phyloP scores from a whole-genome alignment of 2,329 filamentous ascomycete genomes.

The Septoria linicola region DNA sequence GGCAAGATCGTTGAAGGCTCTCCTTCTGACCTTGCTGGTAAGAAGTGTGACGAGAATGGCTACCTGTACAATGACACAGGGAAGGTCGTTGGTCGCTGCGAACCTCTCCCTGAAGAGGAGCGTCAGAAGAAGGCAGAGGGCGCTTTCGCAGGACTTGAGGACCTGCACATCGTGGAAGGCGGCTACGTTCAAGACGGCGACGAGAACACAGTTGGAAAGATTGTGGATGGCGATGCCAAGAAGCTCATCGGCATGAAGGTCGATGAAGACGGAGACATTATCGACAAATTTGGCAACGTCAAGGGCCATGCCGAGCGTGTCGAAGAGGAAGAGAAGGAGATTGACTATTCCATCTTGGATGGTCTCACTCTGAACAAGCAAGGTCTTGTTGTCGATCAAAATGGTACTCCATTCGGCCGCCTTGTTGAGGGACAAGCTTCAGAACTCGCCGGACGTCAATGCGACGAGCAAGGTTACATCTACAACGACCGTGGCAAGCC shows the following conservation, averaged over 20 bases:
- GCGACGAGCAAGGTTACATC: constrained; percentile 56
- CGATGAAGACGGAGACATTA: constrained; percentile 62
- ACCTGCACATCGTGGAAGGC: constrained; percentile 66
- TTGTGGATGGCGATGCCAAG: constrained; percentile 60
- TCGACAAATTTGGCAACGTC: constrained; percentile 62
- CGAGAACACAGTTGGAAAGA: constrained; percentile 62
- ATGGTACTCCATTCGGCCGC: constrained; percentile 56
- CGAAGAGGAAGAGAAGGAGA: constrained; percentile 42
- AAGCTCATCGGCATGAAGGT: constrained; percentile 59
- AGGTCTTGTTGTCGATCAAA: constrained; percentile 54
- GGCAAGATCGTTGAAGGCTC: constrained; percentile 59
- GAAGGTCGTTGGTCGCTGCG: constrained; percentile 58
- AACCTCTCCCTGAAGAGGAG: constrained; percentile 59
- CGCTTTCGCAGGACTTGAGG: constrained; percentile 65
- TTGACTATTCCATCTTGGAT: constrained; percentile 55
- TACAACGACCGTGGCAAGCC: constrained; percentile 58
- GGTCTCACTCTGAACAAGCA: constrained; percentile 59
- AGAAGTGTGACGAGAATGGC: constrained; percentile 56
- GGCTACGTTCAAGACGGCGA: constrained; percentile 74
- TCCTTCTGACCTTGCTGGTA: constrained; percentile 56
- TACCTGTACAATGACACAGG: constrained; percentile 57
- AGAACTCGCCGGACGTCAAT: constrained; percentile 56
- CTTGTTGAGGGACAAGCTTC: constrained; percentile 58
- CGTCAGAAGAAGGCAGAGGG: constrained; percentile 60
- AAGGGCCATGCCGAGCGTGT: constrained; percentile 60